Base-by-base conservation (phyloP, 306 rosid species). In the Corylus americana region DNA sequence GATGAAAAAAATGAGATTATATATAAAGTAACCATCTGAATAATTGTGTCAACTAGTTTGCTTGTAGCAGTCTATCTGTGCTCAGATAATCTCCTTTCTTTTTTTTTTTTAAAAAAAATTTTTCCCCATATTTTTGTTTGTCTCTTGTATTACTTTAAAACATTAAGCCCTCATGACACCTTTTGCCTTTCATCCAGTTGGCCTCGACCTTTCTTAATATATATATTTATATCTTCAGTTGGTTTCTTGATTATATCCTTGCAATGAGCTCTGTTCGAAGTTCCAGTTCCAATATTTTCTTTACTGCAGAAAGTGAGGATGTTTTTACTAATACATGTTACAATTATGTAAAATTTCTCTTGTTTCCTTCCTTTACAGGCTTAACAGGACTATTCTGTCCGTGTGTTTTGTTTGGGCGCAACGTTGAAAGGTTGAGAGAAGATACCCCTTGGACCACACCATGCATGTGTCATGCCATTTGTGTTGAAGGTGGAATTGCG, bases 381-480 rank as follows among this genome's bases (percentile, higher is more conserved):
- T 79, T 77, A 92, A 90, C 91, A 35, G 98, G 99, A 55, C 85
- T 93, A 29, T 91, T 96, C 57, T 96, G 98, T 74, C 99, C 98
- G 18, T 96, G 99, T 72, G 96, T 96, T 71, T 82, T 91, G 80
- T 96, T 96, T 77, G 98, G 99, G 77, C 97, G 91, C 74, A 96
- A 96, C 75, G 83, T 87, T 12, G 98, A 93, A 81, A 92, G 86
- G 70, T 76, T 96, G 85, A 91, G 86, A 82, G 95, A 92, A 0
- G 93, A 90, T 48, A 87, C 87, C 71, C 91, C 95, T 49, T 93
- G 97, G 99, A 91, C 86, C 4, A 63, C 51, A 44, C 96, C 99
- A 12, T 96, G 99, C 83, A 78, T 90, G 69, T 96, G 99, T 82
- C 99, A 96, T 85, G 98, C 97, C 44, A 80, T 96, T 86, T 93